Percentiles rank a stretch among this genome's conserved stretches.
Evolutionary conservation across 2,329 filamentous ascomycete genomes (phyloP).

Genomic region (Trichophyton benhamiae): DNA sequence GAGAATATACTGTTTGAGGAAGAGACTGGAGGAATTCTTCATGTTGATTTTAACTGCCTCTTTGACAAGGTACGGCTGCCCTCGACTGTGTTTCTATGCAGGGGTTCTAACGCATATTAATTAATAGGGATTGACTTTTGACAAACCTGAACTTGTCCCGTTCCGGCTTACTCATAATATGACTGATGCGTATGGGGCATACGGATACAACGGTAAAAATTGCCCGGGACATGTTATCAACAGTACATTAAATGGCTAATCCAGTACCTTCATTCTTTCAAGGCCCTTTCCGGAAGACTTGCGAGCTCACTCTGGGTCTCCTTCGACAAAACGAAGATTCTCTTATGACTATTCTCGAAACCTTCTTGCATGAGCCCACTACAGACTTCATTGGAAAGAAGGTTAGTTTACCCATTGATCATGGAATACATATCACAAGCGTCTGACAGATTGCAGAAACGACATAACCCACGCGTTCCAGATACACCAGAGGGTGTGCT

Average conservation of each 20-base stretch:
- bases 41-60: conserved; percentile 98
- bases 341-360: conserved; percentile 91
- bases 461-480: conserved; percentile 42
- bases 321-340: conserved; percentile 89
- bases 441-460: conserved; percentile 31
- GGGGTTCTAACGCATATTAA: background rate
- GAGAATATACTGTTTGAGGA: conserved; percentile 96
- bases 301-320: conserved; percentile 73
- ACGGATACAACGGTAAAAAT: conserved; percentile 62
- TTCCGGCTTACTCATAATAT: conserved; percentile 98
- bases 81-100: background rate
- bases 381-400: conserved; percentile 77
- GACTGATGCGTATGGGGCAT: conserved; percentile 91
- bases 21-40: conserved; percentile 82
- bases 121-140: conserved; percentile 64
- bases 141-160: conserved; percentile 85
- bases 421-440: background rate
- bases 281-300: conserved; percentile 77
- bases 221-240: background rate
- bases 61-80: conserved; percentile 63
- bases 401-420: conserved; percentile 21
- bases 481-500: conserved; percentile 68
- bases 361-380: conserved; percentile 93
- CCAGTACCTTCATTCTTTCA: background rate
- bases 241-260: background rate